phyloP scores from a whole-genome alignment of 2,329 filamentous ascomycete genomes.

The Stromatinia cepivora region DNA sequence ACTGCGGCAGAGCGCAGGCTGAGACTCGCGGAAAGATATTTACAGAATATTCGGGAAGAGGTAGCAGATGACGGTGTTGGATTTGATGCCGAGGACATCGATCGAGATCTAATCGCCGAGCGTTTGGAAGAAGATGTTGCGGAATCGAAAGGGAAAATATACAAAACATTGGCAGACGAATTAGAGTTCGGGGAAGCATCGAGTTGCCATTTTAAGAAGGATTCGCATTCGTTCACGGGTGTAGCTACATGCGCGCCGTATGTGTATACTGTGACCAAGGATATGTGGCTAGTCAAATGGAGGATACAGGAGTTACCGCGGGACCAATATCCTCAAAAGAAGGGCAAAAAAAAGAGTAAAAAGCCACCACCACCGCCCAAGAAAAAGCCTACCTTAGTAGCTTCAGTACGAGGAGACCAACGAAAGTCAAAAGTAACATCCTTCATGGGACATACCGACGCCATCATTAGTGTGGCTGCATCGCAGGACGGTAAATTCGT shows the following conservation, averaged over 20 bases:
- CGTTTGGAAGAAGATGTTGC: constrained; percentile 88
- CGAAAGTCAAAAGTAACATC: constrained; percentile 60
- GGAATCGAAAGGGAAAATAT: constrained; percentile 86
- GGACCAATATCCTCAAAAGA: constrained; percentile 59
- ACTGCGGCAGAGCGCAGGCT: constrained; percentile 86
- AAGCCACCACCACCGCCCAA: constrained; percentile 59
- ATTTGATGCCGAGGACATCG: constrained; percentile 92
- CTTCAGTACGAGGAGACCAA: constrained; percentile 61
- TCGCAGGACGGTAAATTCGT: constrained; percentile 89
- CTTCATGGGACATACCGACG: constrained; percentile 75
- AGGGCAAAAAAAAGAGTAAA: constrained; percentile 52
- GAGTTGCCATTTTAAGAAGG: constrained; percentile 74
- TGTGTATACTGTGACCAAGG: constrained; percentile 86
- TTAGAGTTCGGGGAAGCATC: constrained; percentile 68
- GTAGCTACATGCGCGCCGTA: constrained; percentile 78
- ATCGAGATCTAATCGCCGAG: constrained; percentile 88
- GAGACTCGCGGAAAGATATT: constrained; percentile 85
- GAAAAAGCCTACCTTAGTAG: constrained; percentile 62
- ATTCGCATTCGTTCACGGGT: constrained; percentile 75
- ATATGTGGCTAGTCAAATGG: constrained; percentile 86
- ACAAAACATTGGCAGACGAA: constrained; percentile 73
- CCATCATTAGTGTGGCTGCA: constrained; percentile 81
- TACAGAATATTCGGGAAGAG: constrained; percentile 84
- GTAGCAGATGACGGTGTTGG: constrained; percentile 68
- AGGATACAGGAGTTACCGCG: constrained; percentile 67